These are phyloP conservation scores for Echites panduratus DNA, from an alignment of 257 asterid species.

Conservation along the genomic window DNA sequence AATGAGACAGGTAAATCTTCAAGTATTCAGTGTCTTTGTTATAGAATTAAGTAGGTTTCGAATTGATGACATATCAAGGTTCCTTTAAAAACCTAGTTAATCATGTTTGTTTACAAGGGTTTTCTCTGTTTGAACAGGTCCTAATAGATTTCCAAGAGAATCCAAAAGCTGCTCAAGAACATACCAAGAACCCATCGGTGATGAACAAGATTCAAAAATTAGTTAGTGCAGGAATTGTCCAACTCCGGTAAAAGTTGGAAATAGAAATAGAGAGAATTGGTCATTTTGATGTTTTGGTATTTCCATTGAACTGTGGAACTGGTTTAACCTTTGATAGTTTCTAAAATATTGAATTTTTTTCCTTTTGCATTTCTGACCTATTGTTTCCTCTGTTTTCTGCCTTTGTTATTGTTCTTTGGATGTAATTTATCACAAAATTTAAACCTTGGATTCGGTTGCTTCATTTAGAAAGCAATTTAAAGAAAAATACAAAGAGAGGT, in stretches of 20 bases:
- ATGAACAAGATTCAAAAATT: slow-evolving; percentile 92
- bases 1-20: slow-evolving; percentile 76
- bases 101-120: not conserved
- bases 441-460: too few relatives aligned
- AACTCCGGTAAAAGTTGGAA: slow-evolving; percentile 36
- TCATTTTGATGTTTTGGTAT: not conserved
- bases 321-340: too few relatives aligned
- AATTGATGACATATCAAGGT: too few relatives aligned
- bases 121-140: slow-evolving; percentile 34
- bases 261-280: not conserved
- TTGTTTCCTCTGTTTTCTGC: too few relatives aligned
- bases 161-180: slow-evolving; percentile 75
- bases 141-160: slow-evolving; percentile 73
- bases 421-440: too few relatives aligned
- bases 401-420: too few relatives aligned
- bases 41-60: not conserved
- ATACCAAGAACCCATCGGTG: slow-evolving; percentile 80
- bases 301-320: not conserved
- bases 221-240: slow-evolving; percentile 80
- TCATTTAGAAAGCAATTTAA: too few relatives aligned
- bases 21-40: not conserved
- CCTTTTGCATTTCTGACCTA: too few relatives aligned
- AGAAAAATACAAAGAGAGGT: too few relatives aligned
- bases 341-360: too few relatives aligned
- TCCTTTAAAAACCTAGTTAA: too few relatives aligned